Conservation (phyloP, 192 early-diverging fungal species). For the Podila verticillata region DNA sequence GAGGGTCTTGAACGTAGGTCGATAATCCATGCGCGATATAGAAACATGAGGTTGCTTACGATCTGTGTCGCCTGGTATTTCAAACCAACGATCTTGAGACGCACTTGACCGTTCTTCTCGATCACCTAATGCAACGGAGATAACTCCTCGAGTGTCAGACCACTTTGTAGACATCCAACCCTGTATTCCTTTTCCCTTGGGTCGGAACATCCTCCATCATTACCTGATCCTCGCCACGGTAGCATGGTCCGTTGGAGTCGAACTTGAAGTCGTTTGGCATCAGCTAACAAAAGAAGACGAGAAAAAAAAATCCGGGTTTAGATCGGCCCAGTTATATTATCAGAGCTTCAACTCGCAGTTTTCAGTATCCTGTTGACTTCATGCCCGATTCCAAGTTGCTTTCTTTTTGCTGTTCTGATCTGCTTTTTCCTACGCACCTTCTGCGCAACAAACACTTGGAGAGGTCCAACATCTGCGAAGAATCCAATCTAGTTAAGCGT, state of each 20-base stretch:
- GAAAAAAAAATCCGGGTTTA: not conserved
- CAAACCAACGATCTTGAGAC: constrained; percentile 91
- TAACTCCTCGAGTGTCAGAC: too few relatives aligned
- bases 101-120: constrained; percentile 86
- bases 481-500: constrained; percentile 77
- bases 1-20: not conserved
- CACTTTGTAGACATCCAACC: too few relatives aligned
- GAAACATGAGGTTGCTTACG: constrained; percentile 61
- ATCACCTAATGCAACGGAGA: constrained; percentile 60
- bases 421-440: constrained; percentile 64
- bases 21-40: not conserved
- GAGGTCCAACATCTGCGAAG: constrained; percentile 93
- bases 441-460: constrained; percentile 90
- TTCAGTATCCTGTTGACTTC: too few relatives aligned
- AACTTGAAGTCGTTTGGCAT: constrained; percentile 92
- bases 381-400: not conserved
- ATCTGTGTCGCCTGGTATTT: constrained; percentile 93
- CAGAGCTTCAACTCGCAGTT: too few relatives aligned
- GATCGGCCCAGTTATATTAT: too few relatives aligned
- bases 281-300: constrained; percentile 55
- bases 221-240: constrained; percentile 78
- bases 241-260: constrained; percentile 82
- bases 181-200: too few relatives aligned
- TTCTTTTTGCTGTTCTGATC: not conserved
- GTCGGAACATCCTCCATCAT: too few relatives aligned